Base-by-base conservation (phyloP, 768 basidiomycete species). In the Naganishia antarctica region DNA sequence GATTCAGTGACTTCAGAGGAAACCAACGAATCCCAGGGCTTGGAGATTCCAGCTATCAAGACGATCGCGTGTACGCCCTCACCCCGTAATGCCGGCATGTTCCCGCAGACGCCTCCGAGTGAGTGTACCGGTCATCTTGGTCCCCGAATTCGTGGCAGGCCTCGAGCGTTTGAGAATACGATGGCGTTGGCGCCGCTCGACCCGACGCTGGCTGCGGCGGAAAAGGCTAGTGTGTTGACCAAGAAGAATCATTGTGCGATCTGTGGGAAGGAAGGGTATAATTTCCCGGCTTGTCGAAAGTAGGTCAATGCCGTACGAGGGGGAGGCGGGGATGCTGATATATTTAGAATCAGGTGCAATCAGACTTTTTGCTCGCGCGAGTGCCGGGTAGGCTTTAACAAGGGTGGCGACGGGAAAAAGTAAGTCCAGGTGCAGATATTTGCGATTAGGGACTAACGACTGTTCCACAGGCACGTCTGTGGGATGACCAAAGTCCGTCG, bases 211-310 rank as follows among this genome's bases (percentile, higher is more conserved):
- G 45, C 37, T 11, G 50, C 34, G 23, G 62, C 62, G 29, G 62
- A 63, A 53, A 49, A 41, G 37, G 49, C 48, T 8, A 63, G 62
- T n/a, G 37, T 50, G 34, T 45, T 63, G 37, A 63, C 32, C 32
- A 32, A 50, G 26, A 43, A 29, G 29, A 53, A 63, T 26, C 25
- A 50, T 16, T 63, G 62, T 41, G 28, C 62, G 11, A 37, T 63
- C n/a, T 63, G 62, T 31, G 62, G 47, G 1, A 53, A 50, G 18
- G 40, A 28, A 34, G 62, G 62, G 7, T 40, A 25, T 49, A 63
- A 63, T 37, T 63, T 51, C 32, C 62, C 62, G 23, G 49, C 48
- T 7, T 63, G 62, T 46, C 37, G 49, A 32, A 63, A 63, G 50
- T 63, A 40, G 23, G 62, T 40, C 16, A 2, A 21, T 13, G 12